Conservation (phyloP, 306 rosid genomes). For the Morella rubra region DNA sequence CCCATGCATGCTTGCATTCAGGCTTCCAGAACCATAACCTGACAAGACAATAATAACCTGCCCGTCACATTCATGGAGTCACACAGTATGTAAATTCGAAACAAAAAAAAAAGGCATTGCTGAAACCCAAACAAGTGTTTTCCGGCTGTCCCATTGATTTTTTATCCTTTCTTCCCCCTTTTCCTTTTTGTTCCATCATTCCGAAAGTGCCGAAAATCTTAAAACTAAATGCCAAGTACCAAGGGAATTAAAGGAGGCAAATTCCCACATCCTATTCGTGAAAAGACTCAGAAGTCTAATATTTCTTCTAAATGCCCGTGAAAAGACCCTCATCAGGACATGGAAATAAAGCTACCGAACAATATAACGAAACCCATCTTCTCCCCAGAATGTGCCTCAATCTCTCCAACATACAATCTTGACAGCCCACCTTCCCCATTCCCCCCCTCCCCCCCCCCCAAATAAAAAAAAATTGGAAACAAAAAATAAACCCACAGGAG, state of each 20-base stretch:
- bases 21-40: slow-evolving; percentile 44
- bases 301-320: slow-evolving; percentile 20
- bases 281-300: slow-evolving; percentile 24
- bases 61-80: neutral
- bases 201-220: slow-evolving; percentile 7
- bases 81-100: neutral
- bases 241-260: slow-evolving; percentile 2
- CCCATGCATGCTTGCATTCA: slow-evolving; percentile 45
- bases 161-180: slow-evolving; percentile 10
- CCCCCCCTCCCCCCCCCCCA: slow-evolving; percentile 11
- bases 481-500: neutral
- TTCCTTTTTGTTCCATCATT: slow-evolving; percentile 22
- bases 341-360: neutral
- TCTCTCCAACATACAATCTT: neutral
- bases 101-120: neutral
- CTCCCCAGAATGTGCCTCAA: slow-evolving; percentile 15
- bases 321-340: neutral
- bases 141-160: slow-evolving; percentile 4
- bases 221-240: slow-evolving; percentile 10
- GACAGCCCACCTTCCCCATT: neutral
- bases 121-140: neutral
- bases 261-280: slow-evolving; percentile 1
- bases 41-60: slow-evolving; percentile 19
- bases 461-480: neutral
- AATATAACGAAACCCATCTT: slow-evolving; percentile 11